These are phyloP conservation scores for Zea mays DNA, from an alignment of 176 grass and related monocot genomes.

Conservation along the genomic window Zm-B73-REFERENCE-NAM-5.0 NC_050096.1:273597001-273597500, in stretches of 20 bases:
- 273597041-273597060: too few relatives aligned
- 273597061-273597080: too few relatives aligned
- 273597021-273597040: too few relatives aligned
- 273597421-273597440: constrained; percentile 57
- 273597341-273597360: constrained; percentile 57
- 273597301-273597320: constrained; percentile 51
- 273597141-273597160: too few relatives aligned
- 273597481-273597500: neutral
- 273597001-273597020: too few relatives aligned
- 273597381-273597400: constrained; percentile 76
- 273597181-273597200: too few relatives aligned
- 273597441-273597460: constrained; percentile 26
- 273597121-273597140: too few relatives aligned
- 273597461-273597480: neutral
- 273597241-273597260: constrained; percentile 40
- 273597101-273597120: too few relatives aligned
- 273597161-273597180: too few relatives aligned
- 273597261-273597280: constrained; percentile 34
- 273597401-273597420: constrained; percentile 51
- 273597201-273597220: too few relatives aligned
- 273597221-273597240: neutral
- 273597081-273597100: too few relatives aligned
- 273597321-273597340: constrained; percentile 25
- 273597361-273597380: constrained; percentile 60
- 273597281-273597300: constrained; percentile 37